Evolutionary conservation across 2,329 filamentous ascomycete species (phyloP), one percentile per base, ranked within the genome.

Genomic region (Dryadomyces sulphureus): DNA sequence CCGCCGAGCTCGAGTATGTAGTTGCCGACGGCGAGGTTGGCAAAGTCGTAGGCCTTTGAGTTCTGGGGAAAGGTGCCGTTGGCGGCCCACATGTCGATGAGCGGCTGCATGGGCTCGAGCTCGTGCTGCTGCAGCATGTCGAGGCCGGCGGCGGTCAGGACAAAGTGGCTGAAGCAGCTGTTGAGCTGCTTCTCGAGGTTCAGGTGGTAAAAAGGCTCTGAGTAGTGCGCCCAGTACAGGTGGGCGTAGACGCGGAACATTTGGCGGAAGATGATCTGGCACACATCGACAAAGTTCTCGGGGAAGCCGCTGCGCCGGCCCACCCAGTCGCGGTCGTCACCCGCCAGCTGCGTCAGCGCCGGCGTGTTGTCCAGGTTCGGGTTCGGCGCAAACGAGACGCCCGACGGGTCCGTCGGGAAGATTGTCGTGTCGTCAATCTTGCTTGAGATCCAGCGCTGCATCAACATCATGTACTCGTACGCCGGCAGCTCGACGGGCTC

Each of bases 181-280:
- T 92, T 92, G 50, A 90, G 72, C 56, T 86, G 81, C 60, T 88
- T 84, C 62, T 84, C 80, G 9, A 84, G 68, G 65, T 84, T 87
- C 53, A 90, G 72, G 61, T 89, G 81, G 65, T 87, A 90, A 64
- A 88, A 87, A 5, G 83, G 84, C 54, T 87, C 83, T 50, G 79
- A 68, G 63, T 86, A 98, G 64, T 98, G 92, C 47, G 88, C 86
- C 75, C 94, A 95, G 70, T 98, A 98, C 50, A 98, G 79, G 64
- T 98, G 92, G 42, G 92, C 83, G 60, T 98, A 98, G 55, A 95
- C 90, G 49, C 92, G 84, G 72, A 98, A 96, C 83, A 98, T 96
- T 66, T 95, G 92, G 56, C 89, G 84, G 69, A 95, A 90, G 58
- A 95, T 92, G 54, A 82, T 82, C 69, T 93, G 88, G 69, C 90